Evolutionary conservation across 2,329 filamentous ascomycete species (phyloP).

Genomic region (Leptographium galeiforme): DNA sequence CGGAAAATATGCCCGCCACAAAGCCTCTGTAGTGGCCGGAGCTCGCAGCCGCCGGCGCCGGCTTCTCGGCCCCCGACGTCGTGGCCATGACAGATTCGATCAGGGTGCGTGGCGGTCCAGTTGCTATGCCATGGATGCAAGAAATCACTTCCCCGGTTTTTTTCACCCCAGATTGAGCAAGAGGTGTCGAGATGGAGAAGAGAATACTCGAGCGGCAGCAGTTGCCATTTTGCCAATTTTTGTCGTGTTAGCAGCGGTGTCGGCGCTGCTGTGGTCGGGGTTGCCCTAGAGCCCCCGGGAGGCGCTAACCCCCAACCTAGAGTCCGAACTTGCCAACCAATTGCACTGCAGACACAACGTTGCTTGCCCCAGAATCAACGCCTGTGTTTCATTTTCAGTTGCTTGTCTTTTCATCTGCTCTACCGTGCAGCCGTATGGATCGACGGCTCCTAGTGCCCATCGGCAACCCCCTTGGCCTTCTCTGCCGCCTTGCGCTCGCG

Average conservation of each 20-base stretch:
- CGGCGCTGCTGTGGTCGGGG: conserved; percentile 3
- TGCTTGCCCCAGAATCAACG: no score
- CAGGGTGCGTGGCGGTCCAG: background rate
- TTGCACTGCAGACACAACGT: no score
- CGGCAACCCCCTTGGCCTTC: conserved; percentile 8
- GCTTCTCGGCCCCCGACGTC: background rate
- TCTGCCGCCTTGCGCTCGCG: conserved; percentile 17
- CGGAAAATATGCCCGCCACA: conserved; percentile 89
- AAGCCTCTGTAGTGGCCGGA: conserved; percentile 79
- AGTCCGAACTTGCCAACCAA: background rate
- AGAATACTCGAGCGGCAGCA: background rate
- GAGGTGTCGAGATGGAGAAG: background rate
- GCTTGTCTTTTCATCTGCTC: background rate
- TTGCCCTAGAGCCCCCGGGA: conserved; percentile 9
- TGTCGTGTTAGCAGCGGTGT: background rate
- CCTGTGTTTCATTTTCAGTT: no score
- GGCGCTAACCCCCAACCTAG: background rate
- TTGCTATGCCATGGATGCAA: background rate
- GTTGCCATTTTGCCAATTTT: background rate
- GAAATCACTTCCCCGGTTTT: background rate
- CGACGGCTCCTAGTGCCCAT: conserved; percentile 6
- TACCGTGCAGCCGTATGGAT: no score
- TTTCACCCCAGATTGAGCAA: background rate
- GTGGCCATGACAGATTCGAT: background rate
- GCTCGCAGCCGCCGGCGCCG: conserved; percentile 10